Evolutionary conservation across 2,329 filamentous ascomycete species (phyloP).

Genomic region (Beauveria sp.): DNA sequence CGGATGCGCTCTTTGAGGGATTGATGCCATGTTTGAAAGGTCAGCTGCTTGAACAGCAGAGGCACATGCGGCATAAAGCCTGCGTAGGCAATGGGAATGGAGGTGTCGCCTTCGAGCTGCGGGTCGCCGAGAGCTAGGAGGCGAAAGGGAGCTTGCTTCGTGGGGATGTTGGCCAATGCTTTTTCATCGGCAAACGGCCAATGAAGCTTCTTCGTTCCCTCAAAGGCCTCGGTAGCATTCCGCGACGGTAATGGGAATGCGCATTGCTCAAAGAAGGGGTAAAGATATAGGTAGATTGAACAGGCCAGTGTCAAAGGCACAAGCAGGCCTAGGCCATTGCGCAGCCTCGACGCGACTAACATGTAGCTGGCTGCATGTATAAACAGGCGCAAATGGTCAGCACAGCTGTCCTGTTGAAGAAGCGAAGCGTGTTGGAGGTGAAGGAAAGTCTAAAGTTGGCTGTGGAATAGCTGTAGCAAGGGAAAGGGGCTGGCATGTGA

Average conservation of each 20-base stretch:
- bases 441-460: conserved; percentile 6
- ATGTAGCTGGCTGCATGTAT: conserved; percentile 38
- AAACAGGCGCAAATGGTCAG: neutral
- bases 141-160: conserved; percentile 63
- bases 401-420: conserved; percentile 6
- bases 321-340: conserved; percentile 47
- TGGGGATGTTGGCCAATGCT: conserved; percentile 17
- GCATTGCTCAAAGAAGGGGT: conserved; percentile 74
- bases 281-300: conserved; percentile 78
- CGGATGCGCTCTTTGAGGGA: conserved; percentile 46
- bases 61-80: conserved; percentile 47
- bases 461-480: neutral
- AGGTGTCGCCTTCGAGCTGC: conserved; percentile 87
- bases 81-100: conserved; percentile 55
- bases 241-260: conserved; percentile 59
- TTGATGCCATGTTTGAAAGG: conserved; percentile 37
- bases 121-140: conserved; percentile 85
- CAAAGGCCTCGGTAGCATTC: conserved; percentile 25
- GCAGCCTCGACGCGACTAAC: conserved; percentile 45
- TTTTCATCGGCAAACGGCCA: conserved; percentile 27
- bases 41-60: conserved; percentile 38
- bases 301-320: conserved; percentile 59
- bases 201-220: conserved; percentile 33
- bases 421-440: neutral
- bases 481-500: conserved; percentile 11